A percentile compares a stretch with the other conserved stretches of the same genome.
Conservation (phyloP, 371 early-diverging fungal genomes). For the Encephalitozoon romaleae region DNA sequence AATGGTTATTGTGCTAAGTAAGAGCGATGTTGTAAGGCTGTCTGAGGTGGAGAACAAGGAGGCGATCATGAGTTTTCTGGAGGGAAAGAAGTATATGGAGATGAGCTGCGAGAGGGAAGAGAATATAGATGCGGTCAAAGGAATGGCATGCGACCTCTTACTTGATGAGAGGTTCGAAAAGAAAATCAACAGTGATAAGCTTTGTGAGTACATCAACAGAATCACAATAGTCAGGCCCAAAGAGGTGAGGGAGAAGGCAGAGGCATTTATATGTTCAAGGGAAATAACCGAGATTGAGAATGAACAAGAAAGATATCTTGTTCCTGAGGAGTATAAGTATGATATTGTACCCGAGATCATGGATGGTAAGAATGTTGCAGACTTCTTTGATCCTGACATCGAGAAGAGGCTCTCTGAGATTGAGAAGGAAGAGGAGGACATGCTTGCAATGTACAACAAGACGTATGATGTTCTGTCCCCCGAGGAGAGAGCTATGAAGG, state of each 20-base stretch:
- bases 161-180: constrained; percentile 53
- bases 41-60: constrained; percentile 67
- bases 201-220: constrained; percentile 25
- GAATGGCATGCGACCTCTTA: constrained; percentile 56
- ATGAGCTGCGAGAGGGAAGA: constrained; percentile 48
- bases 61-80: constrained; percentile 67
- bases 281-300: constrained; percentile 20
- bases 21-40: constrained; percentile 78
- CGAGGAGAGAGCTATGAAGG: constrained; percentile 50
- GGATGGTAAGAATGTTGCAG: constrained; percentile 97
- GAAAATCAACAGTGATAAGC: constrained; percentile 51
- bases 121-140: constrained; percentile 55
- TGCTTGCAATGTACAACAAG: constrained; percentile 41
- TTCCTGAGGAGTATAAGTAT: constrained; percentile 76
- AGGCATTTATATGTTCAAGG: not conserved
- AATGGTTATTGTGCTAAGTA: constrained; percentile 85
- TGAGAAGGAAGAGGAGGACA: constrained; percentile 68
- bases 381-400: constrained; percentile 79
- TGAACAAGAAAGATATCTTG: constrained; percentile 34
- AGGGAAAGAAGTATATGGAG: constrained; percentile 65
- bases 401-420: constrained; percentile 81
- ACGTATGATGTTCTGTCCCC: constrained; percentile 48
- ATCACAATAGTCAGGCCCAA: constrained; percentile 64
- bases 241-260: constrained; percentile 17
- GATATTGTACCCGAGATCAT: constrained; percentile 96